These are phyloP conservation scores for Trypanosoma caninum DNA, from an alignment of 208 protist genomes.

Conservation along the genomic window DNA sequence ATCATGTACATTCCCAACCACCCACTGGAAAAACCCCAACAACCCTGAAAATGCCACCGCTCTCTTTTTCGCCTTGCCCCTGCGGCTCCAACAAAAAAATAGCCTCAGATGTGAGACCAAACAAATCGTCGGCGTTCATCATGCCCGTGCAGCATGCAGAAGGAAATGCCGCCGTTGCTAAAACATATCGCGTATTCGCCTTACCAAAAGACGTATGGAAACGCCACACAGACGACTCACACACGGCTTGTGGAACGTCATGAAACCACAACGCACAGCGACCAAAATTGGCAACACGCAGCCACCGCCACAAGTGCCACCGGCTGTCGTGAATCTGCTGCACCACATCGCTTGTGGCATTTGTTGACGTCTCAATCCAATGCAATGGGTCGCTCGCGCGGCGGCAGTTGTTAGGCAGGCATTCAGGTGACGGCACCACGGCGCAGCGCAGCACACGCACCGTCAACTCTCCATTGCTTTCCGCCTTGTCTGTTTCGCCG, in stretches of 20 bases:
- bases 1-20: constrained; percentile 1
- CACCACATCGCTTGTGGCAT: constrained; percentile 3
- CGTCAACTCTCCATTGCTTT: not conserved
- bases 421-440: constrained; percentile 13
- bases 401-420: constrained; percentile 7
- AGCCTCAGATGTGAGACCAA: constrained; percentile 14
- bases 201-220: not conserved
- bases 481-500: too few relatives aligned
- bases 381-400: not conserved
- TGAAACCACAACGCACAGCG: constrained; percentile 11
- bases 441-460: constrained; percentile 8
- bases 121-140: constrained; percentile 9
- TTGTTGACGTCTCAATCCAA: constrained; percentile 6
- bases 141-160: not conserved
- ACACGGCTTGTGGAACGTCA: not conserved
- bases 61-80: not conserved
- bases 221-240: not conserved
- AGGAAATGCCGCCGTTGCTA: constrained; percentile 9
- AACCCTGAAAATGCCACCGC: not conserved
- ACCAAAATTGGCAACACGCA: not conserved
- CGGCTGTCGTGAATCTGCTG: constrained; percentile 4
- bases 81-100: constrained; percentile 4
- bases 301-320: constrained; percentile 8
- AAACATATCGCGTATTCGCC: not conserved
- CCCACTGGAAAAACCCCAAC: constrained; percentile 8